Percentiles rank a stretch among this genome's conserved stretches.
Conservation (phyloP, 345 rosid genomes). For the Fremontodendron californicum region DNA sequence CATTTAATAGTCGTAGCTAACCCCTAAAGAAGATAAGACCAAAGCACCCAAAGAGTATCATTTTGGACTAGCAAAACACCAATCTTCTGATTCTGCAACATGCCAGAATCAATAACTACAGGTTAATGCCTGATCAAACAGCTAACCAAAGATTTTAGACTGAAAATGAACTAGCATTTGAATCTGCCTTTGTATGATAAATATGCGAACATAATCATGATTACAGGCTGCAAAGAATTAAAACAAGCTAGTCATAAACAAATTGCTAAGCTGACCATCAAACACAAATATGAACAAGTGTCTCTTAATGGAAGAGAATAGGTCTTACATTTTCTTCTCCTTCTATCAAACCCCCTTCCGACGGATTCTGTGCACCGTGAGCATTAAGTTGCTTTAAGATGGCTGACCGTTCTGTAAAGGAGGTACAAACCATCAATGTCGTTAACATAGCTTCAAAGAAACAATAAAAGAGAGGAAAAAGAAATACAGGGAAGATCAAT, state of each 20-base stretch:
- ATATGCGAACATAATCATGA: background rate
- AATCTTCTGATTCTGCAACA: background rate
- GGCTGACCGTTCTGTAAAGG: conserved; percentile 30
- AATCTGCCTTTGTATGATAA: background rate
- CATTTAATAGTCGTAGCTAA: background rate
- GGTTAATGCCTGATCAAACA: conserved; percentile 13
- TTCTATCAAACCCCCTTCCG: conserved; percentile 25
- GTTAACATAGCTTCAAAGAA: background rate
- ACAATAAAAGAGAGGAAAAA: background rate
- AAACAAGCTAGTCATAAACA: background rate
- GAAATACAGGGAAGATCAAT: background rate
- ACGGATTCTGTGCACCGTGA: conserved; percentile 21
- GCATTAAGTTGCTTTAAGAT: conserved; percentile 37
- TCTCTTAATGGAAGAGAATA: background rate
- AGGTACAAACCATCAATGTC: conserved; percentile 8
- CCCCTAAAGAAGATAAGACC: background rate
- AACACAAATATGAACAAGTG: background rate
- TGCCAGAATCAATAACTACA: background rate
- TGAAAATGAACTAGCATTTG: background rate
- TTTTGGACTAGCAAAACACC: no score
- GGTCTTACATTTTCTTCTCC: conserved; percentile 62
- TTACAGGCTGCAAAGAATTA: background rate
- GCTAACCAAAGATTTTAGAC: background rate
- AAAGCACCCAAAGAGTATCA: background rate
- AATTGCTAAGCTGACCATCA: background rate